Evolutionary conservation across 331 rosid species (phyloP), one percentile per base, ranked within the genome.

Genomic region (Saraca asoca): DNA sequence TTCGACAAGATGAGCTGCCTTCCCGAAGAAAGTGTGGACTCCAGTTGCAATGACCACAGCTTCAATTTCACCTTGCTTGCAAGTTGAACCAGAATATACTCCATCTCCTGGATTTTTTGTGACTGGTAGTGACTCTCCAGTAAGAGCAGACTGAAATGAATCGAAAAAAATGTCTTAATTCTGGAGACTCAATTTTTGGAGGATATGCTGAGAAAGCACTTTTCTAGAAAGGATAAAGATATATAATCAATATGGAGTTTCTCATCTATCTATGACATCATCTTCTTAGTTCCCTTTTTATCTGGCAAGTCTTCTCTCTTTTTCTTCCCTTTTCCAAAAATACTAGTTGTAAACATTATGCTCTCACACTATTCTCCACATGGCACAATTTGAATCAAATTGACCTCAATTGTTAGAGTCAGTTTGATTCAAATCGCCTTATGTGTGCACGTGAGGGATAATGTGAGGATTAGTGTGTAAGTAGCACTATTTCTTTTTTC

Each of bases 1-100:
- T 62, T 88, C 95, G 62, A 88, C 95, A 64, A 88, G 95, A 73
- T 85, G 95, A 70, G 95, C 95, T n/a, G 86, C 90, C 71, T 85
- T 88, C 37, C 95, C 91, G 37, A 88, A 83, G 81, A 88, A 88
- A 24, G 95, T 81, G 75, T 85, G 95, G 72, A 88, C 95, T 42
- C 91, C 91, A 2, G 95, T 88, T 62, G 91, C 95, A 33, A 88
- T 88, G 44, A 88, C 91, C 20, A 85, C 68, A n/a, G 83, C 95
- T 43, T 85, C 95, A 49, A 88, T 85, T 69, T 85, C 95, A 70
- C 95, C 90, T 80, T 88, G 95, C 75, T 88, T 85, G 83, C 95
- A 88, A 39, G 95, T 88, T 75, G 95, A 88, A 66, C 95, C 95
- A 44, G 90, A 85, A 70, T 83, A 88, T 19, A 85, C 83, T 31